Percentiles rank a stretch among this genome's conserved stretches.
These are phyloP conservation scores for Neonectria faginata DNA, from an alignment of 2,329 filamentous ascomycete genomes.

Conservation along the genomic window DNA sequence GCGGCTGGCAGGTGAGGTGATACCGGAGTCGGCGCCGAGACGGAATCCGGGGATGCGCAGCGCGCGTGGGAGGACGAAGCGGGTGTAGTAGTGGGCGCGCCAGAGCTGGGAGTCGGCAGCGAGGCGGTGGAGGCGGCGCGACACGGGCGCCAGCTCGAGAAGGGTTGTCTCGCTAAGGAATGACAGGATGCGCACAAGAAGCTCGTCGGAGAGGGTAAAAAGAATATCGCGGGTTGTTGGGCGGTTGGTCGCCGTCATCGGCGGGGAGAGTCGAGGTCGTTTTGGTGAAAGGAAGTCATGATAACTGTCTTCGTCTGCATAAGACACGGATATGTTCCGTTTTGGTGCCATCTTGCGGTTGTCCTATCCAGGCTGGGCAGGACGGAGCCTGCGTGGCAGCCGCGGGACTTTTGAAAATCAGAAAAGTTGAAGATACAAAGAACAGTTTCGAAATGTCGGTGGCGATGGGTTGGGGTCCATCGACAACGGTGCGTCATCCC, in stretches of 20 bases:
- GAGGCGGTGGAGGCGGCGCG: constrained; percentile 78
- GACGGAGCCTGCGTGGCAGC: constrained; percentile 26
- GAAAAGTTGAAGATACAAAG: constrained; percentile 12
- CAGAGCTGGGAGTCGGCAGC: constrained; percentile 88
- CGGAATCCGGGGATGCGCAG: constrained; percentile 77
- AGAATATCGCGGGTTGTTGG: constrained; percentile 66
- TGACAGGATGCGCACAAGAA: constrained; percentile 85
- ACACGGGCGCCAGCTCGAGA: constrained; percentile 73
- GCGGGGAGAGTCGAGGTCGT: constrained; percentile 37
- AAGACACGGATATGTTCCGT: constrained; percentile 35
- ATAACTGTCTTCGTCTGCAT: constrained; percentile 14
- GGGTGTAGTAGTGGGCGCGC: constrained; percentile 88
- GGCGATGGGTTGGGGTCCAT: constrained; percentile 33
- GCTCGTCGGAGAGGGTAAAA: constrained; percentile 84
- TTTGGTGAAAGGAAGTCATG: constrained; percentile 36
- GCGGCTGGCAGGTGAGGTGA: constrained; percentile 24
- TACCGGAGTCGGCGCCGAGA: constrained; percentile 46
- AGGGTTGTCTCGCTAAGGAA: constrained; percentile 78
- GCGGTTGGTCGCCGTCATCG: constrained; percentile 11
- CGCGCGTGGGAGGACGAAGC: constrained; percentile 86
- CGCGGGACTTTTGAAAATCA: neutral
- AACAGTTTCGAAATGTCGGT: constrained; percentile 39
- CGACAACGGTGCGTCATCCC: constrained; percentile 20
- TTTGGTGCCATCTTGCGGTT: constrained; percentile 40
- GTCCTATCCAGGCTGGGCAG: constrained; percentile 25